Conservation (phyloP, 2,329 filamentous ascomycete genomes). For the Monilinia fructicola region DNA sequence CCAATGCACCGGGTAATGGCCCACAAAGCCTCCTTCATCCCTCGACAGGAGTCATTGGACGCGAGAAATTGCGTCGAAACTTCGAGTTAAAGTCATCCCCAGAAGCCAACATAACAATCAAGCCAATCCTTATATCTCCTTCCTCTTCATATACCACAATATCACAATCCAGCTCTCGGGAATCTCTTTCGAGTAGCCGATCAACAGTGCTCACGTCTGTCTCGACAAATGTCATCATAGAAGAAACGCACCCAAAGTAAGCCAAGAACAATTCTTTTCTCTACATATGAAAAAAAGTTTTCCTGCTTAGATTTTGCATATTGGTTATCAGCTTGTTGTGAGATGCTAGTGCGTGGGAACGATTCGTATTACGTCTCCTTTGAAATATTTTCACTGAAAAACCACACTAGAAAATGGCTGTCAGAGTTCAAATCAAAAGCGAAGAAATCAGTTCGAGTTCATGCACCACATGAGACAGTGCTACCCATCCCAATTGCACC, state of each 20-base stretch:
- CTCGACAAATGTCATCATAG: not conserved
- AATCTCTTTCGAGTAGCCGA: not conserved
- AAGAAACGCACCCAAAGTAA: conserved; percentile 4
- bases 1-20: too few relatives aligned
- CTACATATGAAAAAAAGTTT: too few relatives aligned
- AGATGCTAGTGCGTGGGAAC: too few relatives aligned
- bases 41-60: conserved; percentile 17
- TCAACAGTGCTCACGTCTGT: not conserved
- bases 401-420: conserved; percentile 19
- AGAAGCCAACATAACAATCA: not conserved
- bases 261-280: not conserved
- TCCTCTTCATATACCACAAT: not conserved
- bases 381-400: not conserved
- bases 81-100: conserved; percentile 11
- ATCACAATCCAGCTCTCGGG: not conserved
- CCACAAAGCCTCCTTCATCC: too few relatives aligned
- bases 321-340: too few relatives aligned
- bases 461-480: not conserved
- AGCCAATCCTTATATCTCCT: not conserved
- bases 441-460: conserved; percentile 24
- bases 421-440: conserved; percentile 1
- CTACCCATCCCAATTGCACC: not conserved
- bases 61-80: conserved; percentile 2
- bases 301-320: too few relatives aligned
- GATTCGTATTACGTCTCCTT: too few relatives aligned